These are phyloP conservation scores for Globomyces sp. DNA, from an alignment of 371 early-diverging fungal genomes.

Conservation along the genomic window DNA sequence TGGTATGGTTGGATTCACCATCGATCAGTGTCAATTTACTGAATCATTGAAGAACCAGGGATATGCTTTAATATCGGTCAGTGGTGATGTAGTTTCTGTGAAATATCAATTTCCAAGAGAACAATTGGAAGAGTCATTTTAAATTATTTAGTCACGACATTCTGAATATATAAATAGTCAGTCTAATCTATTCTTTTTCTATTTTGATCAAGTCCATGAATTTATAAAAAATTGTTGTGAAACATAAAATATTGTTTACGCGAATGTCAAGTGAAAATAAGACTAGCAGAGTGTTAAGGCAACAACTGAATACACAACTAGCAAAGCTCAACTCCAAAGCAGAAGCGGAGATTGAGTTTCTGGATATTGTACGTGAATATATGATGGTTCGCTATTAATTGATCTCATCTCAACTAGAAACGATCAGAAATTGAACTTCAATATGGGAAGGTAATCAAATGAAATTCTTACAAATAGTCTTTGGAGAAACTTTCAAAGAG, in stretches of 20 bases:
- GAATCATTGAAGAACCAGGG: constrained; percentile 66
- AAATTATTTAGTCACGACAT: no score
- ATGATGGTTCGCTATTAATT: constrained; percentile 25
- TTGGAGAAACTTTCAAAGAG: constrained; percentile 32
- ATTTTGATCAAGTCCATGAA: no score
- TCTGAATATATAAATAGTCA: no score
- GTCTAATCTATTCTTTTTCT: no score
- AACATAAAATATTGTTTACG: no score
- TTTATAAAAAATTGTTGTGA: no score
- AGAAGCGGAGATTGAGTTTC: constrained; percentile 44
- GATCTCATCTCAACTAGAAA: constrained; percentile 20
- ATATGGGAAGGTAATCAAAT: constrained; percentile 19
- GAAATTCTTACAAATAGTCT: constrained; percentile 15
- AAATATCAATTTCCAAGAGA: not conserved
- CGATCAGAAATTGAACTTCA: constrained; percentile 36
- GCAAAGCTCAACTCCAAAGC: constrained; percentile 33
- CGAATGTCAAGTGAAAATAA: no score
- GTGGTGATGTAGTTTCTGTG: constrained; percentile 32
- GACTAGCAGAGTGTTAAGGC: no score
- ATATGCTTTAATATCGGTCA: constrained; percentile 54
- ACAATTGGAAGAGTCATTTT: no score
- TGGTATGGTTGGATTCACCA: constrained; percentile 58
- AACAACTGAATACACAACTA: constrained; percentile 32
- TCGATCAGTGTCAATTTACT: constrained; percentile 59
- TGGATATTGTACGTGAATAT: constrained; percentile 37